Base-by-base conservation (phyloP, 2,329 filamentous ascomycete species). In the Chaetomiaceae sp. region DNA sequence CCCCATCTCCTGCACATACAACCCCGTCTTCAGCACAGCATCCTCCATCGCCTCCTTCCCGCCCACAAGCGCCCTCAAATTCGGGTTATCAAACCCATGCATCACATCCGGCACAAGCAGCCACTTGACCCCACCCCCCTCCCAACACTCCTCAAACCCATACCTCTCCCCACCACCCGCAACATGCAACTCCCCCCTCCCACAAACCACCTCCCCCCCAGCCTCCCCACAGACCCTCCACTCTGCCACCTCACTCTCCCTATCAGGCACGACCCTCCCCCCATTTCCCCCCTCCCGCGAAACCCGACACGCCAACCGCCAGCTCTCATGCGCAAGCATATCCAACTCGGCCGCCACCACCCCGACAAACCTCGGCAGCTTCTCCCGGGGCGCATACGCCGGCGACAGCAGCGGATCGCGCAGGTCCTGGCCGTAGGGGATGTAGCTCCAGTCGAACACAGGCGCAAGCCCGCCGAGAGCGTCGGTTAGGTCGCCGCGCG, bases 341-440 rank as follows among this genome's bases (percentile, higher is more conserved):
- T 77, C 75, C 45, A 73, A 65, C 62, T 77, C 72, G 4, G 66
- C 65, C 0, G 63, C 70, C 5, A 76, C 58, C 33, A 75, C 58
- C 51, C 70, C 73, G 12, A 76, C 62, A 44, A 68, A 65, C 17
- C 60, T 60, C 7, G 74, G 75, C 33, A 77, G 60, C 17, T 57
- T 41, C 19, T 64, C 62, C 19, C 64, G 60, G 14, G 58, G 34
- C 30, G 63, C 62, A 42, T 59, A 67, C 30, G 52, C 55, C 0
- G 74, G 72, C 33, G 70, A 74, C 3, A 77, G 54, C 40, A 73
- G 54, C n/a, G 72, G 68, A 46, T 75, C 67, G 3, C 60, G 53
- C 38, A 69, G 58, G 44, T 72, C 64, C 25, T 65, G 59, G 1
- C 66, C 68, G 13, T 63, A 61, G 1, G 65, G 62, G 2, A 75